These are phyloP conservation scores for Xylaria sp. DNA, from an alignment of 2,329 filamentous ascomycete genomes.

Conservation along the genomic window DNA sequence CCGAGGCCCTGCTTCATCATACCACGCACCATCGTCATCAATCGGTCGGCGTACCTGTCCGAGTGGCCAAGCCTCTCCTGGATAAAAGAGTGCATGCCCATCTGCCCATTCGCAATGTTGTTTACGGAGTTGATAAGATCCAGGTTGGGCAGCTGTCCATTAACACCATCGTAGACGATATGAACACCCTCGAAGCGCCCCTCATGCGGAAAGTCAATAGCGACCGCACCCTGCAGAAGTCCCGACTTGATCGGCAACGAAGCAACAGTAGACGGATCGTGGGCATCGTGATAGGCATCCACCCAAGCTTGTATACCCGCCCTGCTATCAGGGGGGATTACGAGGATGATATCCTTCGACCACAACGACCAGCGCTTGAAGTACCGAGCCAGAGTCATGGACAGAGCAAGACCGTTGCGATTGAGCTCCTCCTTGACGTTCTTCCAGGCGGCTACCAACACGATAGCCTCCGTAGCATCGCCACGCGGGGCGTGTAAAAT, in stretches of 20 bases:
- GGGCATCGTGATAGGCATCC: constrained; percentile 91
- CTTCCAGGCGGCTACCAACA: constrained; percentile 82
- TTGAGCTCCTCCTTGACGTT: constrained; percentile 77
- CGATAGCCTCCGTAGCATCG: constrained; percentile 95
- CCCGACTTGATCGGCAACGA: constrained; percentile 85
- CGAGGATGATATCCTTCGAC: constrained; percentile 96
- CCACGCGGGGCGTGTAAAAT: constrained; percentile 89
- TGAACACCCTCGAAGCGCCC: constrained; percentile 82
- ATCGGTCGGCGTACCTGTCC: constrained; percentile 72
- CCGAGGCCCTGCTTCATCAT: constrained; percentile 91
- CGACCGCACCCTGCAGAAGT: constrained; percentile 84
- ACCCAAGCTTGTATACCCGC: constrained; percentile 95
- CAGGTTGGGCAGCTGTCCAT: constrained; percentile 90
- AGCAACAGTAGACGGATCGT: constrained; percentile 64
- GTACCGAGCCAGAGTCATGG: constrained; percentile 83
- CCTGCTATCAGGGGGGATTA: constrained; percentile 82
- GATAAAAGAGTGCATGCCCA: constrained; percentile 78
- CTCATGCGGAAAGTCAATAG: constrained; percentile 87
- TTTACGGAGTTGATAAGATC: constrained; percentile 94
- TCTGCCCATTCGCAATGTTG: constrained; percentile 80
- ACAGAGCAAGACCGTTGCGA: constrained; percentile 78
- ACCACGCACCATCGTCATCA: constrained; percentile 83
- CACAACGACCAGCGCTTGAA: constrained; percentile 97
- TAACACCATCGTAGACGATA: constrained; percentile 90
- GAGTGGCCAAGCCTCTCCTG: constrained; percentile 79